Base-by-base conservation (phyloP, 1,284 basidiomycete genomes). In the Ganoderma boninense region DNA sequence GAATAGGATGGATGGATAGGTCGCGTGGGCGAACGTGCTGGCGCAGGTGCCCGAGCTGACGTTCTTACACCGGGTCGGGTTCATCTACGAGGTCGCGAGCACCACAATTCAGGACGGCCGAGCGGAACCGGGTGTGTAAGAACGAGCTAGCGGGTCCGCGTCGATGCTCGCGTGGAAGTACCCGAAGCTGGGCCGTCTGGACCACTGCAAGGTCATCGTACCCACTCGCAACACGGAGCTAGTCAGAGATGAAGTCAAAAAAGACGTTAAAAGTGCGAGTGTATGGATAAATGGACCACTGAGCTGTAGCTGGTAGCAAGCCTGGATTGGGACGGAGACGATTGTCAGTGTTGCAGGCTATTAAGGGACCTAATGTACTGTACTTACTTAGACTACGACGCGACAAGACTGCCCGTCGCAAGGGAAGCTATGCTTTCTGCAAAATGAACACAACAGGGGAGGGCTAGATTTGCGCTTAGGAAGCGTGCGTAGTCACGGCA, bases 121-220 rank as follows among this genome's bases (percentile, higher is more conserved):
- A 18, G 69, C 52, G 26, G 10, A 89, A 87, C 70, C 82, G 86
- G 23, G 83, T 87, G 72, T 82, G 85, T 71, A 86, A 89, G 84
- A 91, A 91, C 77, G 89, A 91, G n/a, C n/a, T n/a, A n/a, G n/a
- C 71, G 87, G 87, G 79, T 85, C 86, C 43, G 89, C 89, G 44
- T 83, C 83, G 29, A 79, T 88, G 77, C 79, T 91, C 65, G 87
- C 87, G 8, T 89, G 89, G 87, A 88, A 87, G 78, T 90, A 89
- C 76, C 73, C 80, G 16, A 89, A 87, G 79, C 76, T 91, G 74
- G 80, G 87, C 68, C 80, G 89, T 73, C 74, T 90, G 43, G 90
- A 91, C 78, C 86, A 89, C 77, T 90, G 89, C 0, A 86, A 82
- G 78, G 85, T 88, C 20, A 80, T 90, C 46, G 83, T 89, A 5